Percentiles rank a stretch among this genome's conserved stretches.
Conservation (phyloP, 768 basidiomycete genomes). For the Tephrocybe sp. region DNA sequence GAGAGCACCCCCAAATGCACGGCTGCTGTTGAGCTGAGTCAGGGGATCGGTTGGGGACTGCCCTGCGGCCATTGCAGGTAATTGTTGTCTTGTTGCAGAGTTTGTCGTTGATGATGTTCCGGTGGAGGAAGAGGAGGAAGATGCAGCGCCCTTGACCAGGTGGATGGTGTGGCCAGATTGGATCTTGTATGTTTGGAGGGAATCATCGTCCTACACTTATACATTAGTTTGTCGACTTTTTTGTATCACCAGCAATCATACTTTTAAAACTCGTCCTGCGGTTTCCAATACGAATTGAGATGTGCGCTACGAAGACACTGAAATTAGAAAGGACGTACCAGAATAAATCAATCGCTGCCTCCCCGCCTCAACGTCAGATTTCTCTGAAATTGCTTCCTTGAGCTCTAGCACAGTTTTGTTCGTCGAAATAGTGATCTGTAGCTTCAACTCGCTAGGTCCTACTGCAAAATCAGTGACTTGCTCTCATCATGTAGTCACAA, state of each 20-base stretch:
- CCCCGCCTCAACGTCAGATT: slow-evolving; percentile 84
- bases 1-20: slow-evolving; percentile 70
- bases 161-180: slow-evolving; percentile 86
- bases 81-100: slow-evolving; percentile 32
- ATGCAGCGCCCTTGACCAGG: slow-evolving; percentile 86
- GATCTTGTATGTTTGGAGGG: slow-evolving; percentile 84
- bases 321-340: slow-evolving; percentile 42
- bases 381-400: slow-evolving; percentile 84
- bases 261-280: slow-evolving; percentile 73
- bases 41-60: slow-evolving; percentile 88
- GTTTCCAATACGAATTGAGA: background rate
- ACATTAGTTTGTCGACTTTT: background rate
- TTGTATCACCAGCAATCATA: slow-evolving; percentile 20
- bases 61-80: slow-evolving; percentile 88
- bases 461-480: background rate
- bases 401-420: slow-evolving; percentile 89
- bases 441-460: slow-evolving; percentile 90
- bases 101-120: slow-evolving; percentile 28
- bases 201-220: slow-evolving; percentile 72
- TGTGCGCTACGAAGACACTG: too few species aligned
- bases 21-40: slow-evolving; percentile 75
- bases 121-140: slow-evolving; percentile 30
- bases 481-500: background rate
- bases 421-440: slow-evolving; percentile 77
- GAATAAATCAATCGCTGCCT: slow-evolving; percentile 92